A percentile compares a stretch with the other conserved stretches of the same genome.
Evolutionary conservation across 2,329 filamentous ascomycete species (phyloP).

Genomic region (Chalaropsis thielavioides): DNA sequence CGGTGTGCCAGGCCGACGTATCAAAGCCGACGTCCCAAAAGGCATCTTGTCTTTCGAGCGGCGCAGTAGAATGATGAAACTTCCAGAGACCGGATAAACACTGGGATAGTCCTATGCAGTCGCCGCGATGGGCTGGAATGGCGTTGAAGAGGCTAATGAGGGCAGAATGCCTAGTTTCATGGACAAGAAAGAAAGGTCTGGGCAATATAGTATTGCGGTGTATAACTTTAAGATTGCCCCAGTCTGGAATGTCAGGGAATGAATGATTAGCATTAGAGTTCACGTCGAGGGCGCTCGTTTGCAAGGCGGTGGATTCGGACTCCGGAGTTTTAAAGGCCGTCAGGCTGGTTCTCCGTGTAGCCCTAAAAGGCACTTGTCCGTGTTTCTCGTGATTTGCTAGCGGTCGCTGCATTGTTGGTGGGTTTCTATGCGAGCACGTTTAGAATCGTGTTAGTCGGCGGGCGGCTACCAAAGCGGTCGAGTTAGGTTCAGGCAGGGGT

Average conservation of each 20-base stretch:
- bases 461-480: neutral
- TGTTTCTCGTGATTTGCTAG: neutral
- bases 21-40: conserved; percentile 29
- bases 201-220: conserved; percentile 45
- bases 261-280: neutral
- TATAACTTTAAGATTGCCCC: conserved; percentile 45
- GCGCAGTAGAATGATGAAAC: conserved; percentile 35
- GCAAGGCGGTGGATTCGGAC: neutral
- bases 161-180: conserved; percentile 32
- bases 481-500: neutral
- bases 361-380: neutral
- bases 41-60: conserved; percentile 31
- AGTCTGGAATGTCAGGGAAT: conserved; percentile 33
- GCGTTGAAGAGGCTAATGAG: conserved; percentile 24
- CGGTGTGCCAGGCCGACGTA: conserved; percentile 30
- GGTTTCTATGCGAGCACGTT: neutral
- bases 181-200: conserved; percentile 42
- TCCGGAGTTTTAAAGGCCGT: neutral
- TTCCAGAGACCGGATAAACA: conserved; percentile 40
- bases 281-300: neutral
- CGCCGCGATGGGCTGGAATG: neutral
- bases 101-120: neutral
- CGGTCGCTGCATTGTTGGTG: neutral
- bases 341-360: neutral
- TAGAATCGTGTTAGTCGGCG: neutral